Evolutionary conservation across 148 eudicot species (phyloP).

Genomic region (Euryodendron excelsum): DNA sequence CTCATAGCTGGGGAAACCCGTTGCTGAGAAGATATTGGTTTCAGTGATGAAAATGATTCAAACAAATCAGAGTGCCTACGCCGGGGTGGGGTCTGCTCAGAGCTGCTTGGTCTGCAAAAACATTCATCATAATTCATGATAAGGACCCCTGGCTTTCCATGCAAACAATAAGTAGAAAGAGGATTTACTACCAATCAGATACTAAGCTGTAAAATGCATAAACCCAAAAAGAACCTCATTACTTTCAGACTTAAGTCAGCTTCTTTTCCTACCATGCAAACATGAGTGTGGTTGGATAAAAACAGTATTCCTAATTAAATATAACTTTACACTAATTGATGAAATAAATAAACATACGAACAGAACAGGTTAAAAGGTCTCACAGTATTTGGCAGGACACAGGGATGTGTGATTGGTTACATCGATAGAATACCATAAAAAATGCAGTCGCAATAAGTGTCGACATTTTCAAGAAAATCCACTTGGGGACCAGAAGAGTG

Average conservation of each 20-base stretch:
- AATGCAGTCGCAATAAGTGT: too few relatives aligned
- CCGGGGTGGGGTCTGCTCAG: conserved; percentile 50
- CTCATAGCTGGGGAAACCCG: conserved; percentile 80
- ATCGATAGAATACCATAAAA: too few relatives aligned
- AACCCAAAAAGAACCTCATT: background rate
- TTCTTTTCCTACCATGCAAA: background rate
- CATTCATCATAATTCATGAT: background rate
- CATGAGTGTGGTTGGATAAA: background rate
- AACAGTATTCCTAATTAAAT: background rate
- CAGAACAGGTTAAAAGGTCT: too few relatives aligned
- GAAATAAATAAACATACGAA: too few relatives aligned
- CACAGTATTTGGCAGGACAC: too few relatives aligned
- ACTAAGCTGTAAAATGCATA: background rate
- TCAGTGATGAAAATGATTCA: conserved; percentile 63
- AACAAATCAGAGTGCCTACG: conserved; percentile 57
- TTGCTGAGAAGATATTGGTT: conserved; percentile 41
- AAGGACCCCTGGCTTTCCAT: too few relatives aligned
- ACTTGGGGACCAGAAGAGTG: too few relatives aligned
- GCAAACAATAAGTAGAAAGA: too few relatives aligned
- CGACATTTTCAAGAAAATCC: too few relatives aligned
- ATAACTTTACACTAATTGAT: too few relatives aligned
- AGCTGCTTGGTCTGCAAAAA: conserved; percentile 51
- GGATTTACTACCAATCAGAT: conserved; percentile 11
- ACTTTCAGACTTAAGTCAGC: background rate
- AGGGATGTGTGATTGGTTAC: too few relatives aligned